Base-by-base conservation (phyloP, 495 filamentous ascomycete genomes). In the Hypoxylon perforatum region DNA sequence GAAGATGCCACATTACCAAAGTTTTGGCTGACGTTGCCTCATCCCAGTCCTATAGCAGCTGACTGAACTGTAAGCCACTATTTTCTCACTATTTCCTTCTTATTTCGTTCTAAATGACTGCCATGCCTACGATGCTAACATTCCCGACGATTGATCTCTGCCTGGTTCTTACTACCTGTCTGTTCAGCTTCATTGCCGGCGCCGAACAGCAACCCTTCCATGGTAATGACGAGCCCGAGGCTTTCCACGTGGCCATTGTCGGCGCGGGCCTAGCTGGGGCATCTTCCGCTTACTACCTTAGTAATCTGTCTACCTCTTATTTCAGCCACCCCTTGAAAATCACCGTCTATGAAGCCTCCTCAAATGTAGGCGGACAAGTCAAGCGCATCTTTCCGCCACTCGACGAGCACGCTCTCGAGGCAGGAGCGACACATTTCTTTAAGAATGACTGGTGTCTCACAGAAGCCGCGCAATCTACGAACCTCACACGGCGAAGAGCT, bases 391-490 rank as follows among this genome's bases (percentile, higher is more conserved):
- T n/a, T 45, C 41, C 41, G 18, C 6, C 41, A 45, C 5, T n/a
- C 41, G 5, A 5, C 18, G 15, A 4, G 28, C n/a, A 50, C 5
- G 46, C 46, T 11, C 46, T 50, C 19, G 46, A 50, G 28, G 11
- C 46, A 6, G 46, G 46, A 18, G 46, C 46, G 19, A 19, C 46
- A 17, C 19, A 50, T 22, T 50, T 50, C 46, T 50, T 17, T 19
- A 11, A 14, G 5, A 19, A 50, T 50, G 46, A 50, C 46, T 50
- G 46, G 46, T 50, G 46, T 28, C 46, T 50, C 46, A 23, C 21
- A 6, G 18, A 50, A 14, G 19, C 46, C 12, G 10, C 46, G 18
- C 46, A 50, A 12, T 12, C 11, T 22, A 14, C 28, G 12, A 28
- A 22, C 18, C 4, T 50, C 6, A 19, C 18, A 22, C 18, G n/a